Evolutionary conservation across 2,329 filamentous ascomycete species (phyloP).

Genomic region (Apiospora kogelbergensis): DNA sequence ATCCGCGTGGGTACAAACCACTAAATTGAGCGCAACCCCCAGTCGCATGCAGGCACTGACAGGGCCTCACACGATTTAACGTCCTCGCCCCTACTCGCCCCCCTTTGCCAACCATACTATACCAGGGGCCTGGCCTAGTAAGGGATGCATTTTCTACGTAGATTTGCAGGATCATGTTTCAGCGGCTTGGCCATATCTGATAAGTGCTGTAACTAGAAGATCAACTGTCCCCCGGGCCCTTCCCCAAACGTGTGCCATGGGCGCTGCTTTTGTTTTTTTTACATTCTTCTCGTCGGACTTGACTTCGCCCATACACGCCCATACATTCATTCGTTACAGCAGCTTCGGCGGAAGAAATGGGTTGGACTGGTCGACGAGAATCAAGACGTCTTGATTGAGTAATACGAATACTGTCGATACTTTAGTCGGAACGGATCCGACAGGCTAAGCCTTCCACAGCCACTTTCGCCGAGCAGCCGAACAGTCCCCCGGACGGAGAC

Average conservation of each 20-base stretch:
- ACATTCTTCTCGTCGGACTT: not conserved
- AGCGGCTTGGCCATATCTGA: not conserved
- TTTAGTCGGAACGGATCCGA: not conserved
- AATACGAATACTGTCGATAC: not conserved
- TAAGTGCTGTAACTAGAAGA: not conserved
- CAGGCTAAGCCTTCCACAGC: not conserved
- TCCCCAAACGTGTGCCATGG: not conserved
- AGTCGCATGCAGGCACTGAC: constrained; percentile 1
- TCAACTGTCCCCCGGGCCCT: not conserved
- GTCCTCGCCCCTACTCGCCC: not conserved
- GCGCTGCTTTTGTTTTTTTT: not conserved
- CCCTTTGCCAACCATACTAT: not conserved
- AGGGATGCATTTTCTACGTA: not conserved
- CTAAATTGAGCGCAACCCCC: constrained; percentile 1
- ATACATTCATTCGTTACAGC: not conserved
- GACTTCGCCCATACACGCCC: not conserved
- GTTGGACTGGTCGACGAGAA: not conserved
- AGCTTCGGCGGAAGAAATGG: not conserved
- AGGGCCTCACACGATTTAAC: not conserved
- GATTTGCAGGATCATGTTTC: constrained; percentile 4
- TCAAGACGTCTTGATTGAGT: not conserved
- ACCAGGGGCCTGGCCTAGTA: not conserved
- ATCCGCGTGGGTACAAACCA: not conserved
- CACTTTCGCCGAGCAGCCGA: not conserved
- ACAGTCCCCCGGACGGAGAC: not conserved